Conservation (phyloP, 2,329 filamentous ascomycete species). For the Aspergillus glaucus region DNA sequence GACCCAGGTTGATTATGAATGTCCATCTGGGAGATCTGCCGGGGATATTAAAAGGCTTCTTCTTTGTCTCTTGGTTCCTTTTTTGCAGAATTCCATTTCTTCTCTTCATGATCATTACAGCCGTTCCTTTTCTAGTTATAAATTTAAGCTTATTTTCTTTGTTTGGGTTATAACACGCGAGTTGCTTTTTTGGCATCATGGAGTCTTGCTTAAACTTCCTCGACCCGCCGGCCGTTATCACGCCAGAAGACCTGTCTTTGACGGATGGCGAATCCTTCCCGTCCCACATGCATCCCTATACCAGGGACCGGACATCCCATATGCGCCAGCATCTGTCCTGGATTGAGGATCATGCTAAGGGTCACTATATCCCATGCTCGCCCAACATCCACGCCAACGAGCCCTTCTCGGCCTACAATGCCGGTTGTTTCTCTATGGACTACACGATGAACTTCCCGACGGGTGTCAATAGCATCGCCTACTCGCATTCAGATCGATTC, state of each 20-base stretch:
- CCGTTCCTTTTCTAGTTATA: too few species aligned
- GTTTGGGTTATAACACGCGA: too few species aligned
- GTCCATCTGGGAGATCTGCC: too few species aligned
- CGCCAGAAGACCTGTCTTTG: conserved; percentile 1
- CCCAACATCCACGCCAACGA: neutral
- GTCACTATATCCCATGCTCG: neutral
- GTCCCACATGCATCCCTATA: neutral
- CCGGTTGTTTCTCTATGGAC: neutral
- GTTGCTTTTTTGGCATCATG: neutral
- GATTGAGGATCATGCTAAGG: conserved; percentile 1
- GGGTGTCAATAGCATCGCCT: neutral
- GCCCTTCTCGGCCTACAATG: neutral
- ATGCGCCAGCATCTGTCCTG: neutral
- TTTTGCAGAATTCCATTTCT: too few species aligned
- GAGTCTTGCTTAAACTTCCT: neutral
- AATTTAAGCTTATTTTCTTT: too few species aligned
- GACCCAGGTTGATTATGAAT: too few species aligned
- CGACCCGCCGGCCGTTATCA: neutral
- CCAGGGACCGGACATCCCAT: neutral
- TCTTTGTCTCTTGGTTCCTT: too few species aligned
- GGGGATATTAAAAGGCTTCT: too few species aligned
- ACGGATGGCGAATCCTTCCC: conserved; percentile 5
- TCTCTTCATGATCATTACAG: too few species aligned
- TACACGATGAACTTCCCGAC: conserved; percentile 1
- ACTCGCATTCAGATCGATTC: conserved; percentile 5